These are phyloP conservation scores for Solanum sitiens DNA, from an alignment of 257 asterid genomes.

Conservation along the genomic window DNA sequence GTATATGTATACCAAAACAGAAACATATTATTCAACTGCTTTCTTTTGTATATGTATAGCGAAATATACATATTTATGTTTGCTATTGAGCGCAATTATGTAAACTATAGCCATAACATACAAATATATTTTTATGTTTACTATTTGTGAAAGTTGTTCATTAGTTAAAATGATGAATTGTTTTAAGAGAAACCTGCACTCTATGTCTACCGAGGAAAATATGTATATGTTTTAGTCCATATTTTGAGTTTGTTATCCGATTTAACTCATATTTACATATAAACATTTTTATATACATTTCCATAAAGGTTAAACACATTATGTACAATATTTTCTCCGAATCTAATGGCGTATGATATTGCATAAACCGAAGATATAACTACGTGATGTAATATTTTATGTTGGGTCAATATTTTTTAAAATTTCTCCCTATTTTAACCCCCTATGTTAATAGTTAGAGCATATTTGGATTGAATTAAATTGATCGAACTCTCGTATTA, in stretches of 20 bases:
- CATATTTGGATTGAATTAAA: too few relatives aligned
- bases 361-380: not conserved
- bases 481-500: rapidly evolving
- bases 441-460: too few relatives aligned
- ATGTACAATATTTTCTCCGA: not conserved
- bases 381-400: not conserved
- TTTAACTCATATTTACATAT: not conserved
- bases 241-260: not conserved
- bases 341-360: too few relatives aligned
- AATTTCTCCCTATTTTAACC: not conserved
- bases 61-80: too few relatives aligned
- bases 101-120: too few relatives aligned
- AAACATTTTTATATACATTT: not conserved
- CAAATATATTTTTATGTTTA: too few relatives aligned
- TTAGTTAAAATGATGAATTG: not conserved
- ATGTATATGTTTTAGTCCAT: not conserved
- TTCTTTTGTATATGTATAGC: too few relatives aligned
- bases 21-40: too few relatives aligned
- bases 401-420: too few relatives aligned
- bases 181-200: rapidly evolving
- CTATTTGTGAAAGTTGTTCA: too few relatives aligned
- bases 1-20: too few relatives aligned
- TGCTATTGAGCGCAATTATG: rapidly evolving
- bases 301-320: not conserved
- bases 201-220: not conserved